phyloP scores from a whole-genome alignment of 73 alveolate species.

The Paramecium bursaria region DNA sequence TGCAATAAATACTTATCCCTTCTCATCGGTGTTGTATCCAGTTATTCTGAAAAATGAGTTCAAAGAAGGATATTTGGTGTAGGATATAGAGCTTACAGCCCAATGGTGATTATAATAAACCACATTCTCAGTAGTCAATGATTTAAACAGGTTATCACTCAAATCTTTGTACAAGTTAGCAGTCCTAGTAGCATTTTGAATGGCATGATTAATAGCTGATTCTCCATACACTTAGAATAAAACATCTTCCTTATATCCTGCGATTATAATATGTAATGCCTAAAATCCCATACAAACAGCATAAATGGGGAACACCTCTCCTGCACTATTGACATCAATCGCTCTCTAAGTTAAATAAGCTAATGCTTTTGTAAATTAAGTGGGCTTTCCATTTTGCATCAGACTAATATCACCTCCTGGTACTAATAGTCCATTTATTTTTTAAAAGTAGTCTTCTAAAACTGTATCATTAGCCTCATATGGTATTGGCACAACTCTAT shows the following conservation, averaged over 20 bases:
- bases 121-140: background rate
- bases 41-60: background rate
- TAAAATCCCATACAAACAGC: constrained; percentile 79
- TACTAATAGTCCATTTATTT: constrained; percentile 57
- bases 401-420: constrained; percentile 63
- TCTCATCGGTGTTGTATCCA: background rate
- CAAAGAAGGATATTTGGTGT: no score
- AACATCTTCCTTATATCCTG: constrained; percentile 38
- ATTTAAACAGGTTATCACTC: background rate
- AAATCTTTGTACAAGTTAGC: no score
- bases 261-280: constrained; percentile 55
- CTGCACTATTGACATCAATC: constrained; percentile 69
- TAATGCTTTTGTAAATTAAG: constrained; percentile 47
- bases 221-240: background rate
- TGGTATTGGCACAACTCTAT: constrained; percentile 74
- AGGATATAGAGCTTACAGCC: background rate
- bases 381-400: constrained; percentile 6
- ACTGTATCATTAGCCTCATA: constrained; percentile 57
- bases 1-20: constrained; percentile 71
- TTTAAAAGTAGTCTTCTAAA: constrained; percentile 8
- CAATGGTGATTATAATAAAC: background rate
- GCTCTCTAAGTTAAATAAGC: constrained; percentile 43
- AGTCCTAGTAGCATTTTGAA: no score
- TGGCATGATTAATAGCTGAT: no score
- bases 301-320: constrained; percentile 72